Conservation (phyloP, 306 rosid species). For the Lotus japonicus region DNA sequence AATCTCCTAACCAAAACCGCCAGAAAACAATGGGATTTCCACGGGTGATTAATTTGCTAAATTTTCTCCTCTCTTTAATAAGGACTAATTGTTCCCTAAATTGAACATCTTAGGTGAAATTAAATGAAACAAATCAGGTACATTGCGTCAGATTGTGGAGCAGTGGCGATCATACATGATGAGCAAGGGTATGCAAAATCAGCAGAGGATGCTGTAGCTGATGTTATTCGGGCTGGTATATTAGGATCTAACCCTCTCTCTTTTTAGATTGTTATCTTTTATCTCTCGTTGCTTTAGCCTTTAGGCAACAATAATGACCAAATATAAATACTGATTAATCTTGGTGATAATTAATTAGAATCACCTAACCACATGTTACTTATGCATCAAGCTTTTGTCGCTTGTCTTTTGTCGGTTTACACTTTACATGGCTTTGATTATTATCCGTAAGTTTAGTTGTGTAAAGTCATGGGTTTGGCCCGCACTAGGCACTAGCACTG, state of each 20-base stretch:
- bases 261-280: not conserved
- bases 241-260: too few relatives aligned
- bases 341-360: not conserved
- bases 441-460: not conserved
- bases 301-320: not conserved
- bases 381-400: not conserved
- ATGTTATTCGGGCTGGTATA: conserved; percentile 74
- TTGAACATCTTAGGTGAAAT: not conserved
- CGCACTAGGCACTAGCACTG: not conserved
- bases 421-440: not conserved
- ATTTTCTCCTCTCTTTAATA: too few relatives aligned
- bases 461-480: not conserved
- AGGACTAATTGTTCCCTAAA: not conserved
- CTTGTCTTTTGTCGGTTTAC: conserved; percentile 17
- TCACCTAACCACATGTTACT: not conserved
- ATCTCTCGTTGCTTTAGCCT: not conserved
- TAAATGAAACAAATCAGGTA: conserved; percentile 50
- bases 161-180: conserved; percentile 55
- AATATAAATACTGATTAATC: not conserved
- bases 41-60: conserved; percentile 42
- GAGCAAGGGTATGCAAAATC: conserved; percentile 49
- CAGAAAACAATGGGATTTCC: conserved; percentile 60
- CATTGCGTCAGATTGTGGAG: conserved; percentile 83
- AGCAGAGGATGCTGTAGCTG: conserved; percentile 77
- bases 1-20: conserved; percentile 55